Conservation (phyloP, 2,329 filamentous ascomycete genomes). For the Fusarium nanum region DNA sequence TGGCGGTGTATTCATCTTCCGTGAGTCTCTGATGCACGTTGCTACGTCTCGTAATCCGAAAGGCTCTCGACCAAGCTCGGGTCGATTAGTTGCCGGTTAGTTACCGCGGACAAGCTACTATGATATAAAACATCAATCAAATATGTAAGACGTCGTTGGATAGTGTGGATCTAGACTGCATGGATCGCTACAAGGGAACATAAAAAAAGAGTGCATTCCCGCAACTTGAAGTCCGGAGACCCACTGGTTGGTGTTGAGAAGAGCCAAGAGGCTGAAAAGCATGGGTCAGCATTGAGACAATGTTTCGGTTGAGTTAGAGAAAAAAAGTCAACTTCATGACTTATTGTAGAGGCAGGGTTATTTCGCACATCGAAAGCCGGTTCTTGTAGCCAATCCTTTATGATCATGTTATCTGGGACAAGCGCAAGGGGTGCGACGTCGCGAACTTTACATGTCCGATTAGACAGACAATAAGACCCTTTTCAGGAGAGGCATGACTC, state of each 20-base stretch:
- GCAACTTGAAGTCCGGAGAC: slow-evolving; percentile 38
- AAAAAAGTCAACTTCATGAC: not conserved
- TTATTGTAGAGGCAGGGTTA: slow-evolving; percentile 9
- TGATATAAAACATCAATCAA: slow-evolving; percentile 15
- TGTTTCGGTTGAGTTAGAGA: slow-evolving; percentile 3
- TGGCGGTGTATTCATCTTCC: slow-evolving; percentile 47
- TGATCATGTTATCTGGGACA: not conserved
- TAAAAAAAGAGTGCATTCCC: slow-evolving; percentile 13
- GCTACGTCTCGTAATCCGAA: slow-evolving; percentile 72
- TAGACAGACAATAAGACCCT: not conserved
- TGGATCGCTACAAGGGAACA: slow-evolving; percentile 27
- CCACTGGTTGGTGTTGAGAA: slow-evolving; percentile 7
- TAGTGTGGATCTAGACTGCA: slow-evolving; percentile 25
- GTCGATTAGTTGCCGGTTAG: slow-evolving; percentile 66
- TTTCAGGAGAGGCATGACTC: not conserved
- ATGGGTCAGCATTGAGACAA: not conserved
- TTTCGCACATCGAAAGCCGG: slow-evolving; percentile 44
- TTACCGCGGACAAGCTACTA: slow-evolving; percentile 49
- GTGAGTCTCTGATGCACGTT: slow-evolving; percentile 68
- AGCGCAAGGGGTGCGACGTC: slow-evolving; percentile 7
- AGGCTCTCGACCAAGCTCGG: slow-evolving; percentile 72
- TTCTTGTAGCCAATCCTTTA: slow-evolving; percentile 14
- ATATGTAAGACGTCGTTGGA: slow-evolving; percentile 21
- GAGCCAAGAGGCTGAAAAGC: not conserved
- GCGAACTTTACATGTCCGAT: slow-evolving; percentile 31